Conservation (phyloP, 2,329 filamentous ascomycete genomes). For the Spiromastix sp. region DNA sequence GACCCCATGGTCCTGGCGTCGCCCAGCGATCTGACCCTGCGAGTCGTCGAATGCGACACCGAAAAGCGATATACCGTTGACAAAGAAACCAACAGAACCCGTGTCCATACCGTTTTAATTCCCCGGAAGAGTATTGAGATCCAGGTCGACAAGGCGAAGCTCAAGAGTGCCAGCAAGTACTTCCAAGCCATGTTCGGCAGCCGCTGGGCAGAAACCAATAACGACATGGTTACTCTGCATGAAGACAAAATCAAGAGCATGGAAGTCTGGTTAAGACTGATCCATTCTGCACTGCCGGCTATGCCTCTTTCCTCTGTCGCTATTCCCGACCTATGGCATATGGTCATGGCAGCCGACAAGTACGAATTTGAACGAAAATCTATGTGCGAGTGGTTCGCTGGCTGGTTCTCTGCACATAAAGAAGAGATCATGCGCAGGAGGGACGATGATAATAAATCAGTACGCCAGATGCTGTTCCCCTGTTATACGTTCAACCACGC, state of each 20-base stretch:
- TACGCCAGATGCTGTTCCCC: background rate
- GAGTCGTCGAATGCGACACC: background rate
- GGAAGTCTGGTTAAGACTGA: constrained; percentile 3
- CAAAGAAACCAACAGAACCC: background rate
- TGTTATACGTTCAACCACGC: background rate
- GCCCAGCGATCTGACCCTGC: background rate
- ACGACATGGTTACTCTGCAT: background rate
- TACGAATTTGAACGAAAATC: constrained; percentile 1
- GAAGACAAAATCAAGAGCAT: constrained; percentile 4
- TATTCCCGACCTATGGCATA: background rate
- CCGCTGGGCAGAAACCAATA: background rate
- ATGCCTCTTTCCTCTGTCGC: background rate
- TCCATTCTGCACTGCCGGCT: background rate
- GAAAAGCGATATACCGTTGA: background rate
- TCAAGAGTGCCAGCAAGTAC: background rate
- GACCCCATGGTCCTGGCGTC: background rate
- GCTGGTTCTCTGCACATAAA: background rate
- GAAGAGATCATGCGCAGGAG: background rate
- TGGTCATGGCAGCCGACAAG: constrained; percentile 2
- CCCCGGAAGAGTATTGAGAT: background rate
- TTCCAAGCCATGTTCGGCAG: background rate
- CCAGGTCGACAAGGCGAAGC: background rate
- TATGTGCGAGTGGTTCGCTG: background rate
- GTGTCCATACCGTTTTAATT: background rate
- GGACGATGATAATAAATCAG: background rate